Percentiles rank a stretch among this genome's conserved stretches.
Conservation (phyloP, 164 flowering plant species). For the Berberis vulgaris region DNA sequence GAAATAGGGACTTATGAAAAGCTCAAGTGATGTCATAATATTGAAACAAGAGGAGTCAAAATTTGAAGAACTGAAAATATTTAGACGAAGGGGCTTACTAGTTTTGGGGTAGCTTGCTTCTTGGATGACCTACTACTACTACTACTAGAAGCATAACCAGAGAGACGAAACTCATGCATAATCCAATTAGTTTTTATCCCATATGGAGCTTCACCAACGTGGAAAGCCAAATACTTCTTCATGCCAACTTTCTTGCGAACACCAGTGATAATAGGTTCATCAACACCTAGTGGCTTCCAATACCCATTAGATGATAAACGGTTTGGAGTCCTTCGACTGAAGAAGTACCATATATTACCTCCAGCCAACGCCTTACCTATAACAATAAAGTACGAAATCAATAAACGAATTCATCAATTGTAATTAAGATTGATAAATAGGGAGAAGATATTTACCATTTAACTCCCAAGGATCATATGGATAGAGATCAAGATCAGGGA, state of each 20-base stretch:
- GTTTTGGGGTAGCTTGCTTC: conserved; percentile 26
- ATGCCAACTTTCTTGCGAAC: conserved; percentile 29
- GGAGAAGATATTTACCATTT: conserved; percentile 30
- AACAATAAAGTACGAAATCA: neutral
- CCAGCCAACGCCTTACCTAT: conserved; percentile 72
- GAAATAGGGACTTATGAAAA: neutral
- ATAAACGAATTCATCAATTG: neutral
- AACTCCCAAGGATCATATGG: conserved; percentile 91
- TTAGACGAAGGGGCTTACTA: conserved; percentile 15
- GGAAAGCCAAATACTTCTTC: conserved; percentile 38
- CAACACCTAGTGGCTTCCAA: conserved; percentile 54
- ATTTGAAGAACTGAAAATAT: neutral
- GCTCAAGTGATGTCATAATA: no score
- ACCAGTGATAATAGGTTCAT: conserved; percentile 37
- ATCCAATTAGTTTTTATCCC: conserved; percentile 50
- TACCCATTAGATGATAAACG: conserved; percentile 50
- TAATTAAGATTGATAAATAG: no score
- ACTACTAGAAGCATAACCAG: conserved; percentile 16
- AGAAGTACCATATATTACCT: conserved; percentile 73
- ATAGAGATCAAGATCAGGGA: conserved; percentile 71
- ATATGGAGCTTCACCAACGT: conserved; percentile 30
- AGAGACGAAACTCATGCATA: conserved; percentile 56
- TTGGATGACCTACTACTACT: conserved; percentile 33
- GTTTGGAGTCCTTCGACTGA: conserved; percentile 46
- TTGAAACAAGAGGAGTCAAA: neutral